These are phyloP conservation scores for Aspergillus baeticus DNA, from an alignment of 495 filamentous ascomycete species.

Conservation along the genomic window DNA sequence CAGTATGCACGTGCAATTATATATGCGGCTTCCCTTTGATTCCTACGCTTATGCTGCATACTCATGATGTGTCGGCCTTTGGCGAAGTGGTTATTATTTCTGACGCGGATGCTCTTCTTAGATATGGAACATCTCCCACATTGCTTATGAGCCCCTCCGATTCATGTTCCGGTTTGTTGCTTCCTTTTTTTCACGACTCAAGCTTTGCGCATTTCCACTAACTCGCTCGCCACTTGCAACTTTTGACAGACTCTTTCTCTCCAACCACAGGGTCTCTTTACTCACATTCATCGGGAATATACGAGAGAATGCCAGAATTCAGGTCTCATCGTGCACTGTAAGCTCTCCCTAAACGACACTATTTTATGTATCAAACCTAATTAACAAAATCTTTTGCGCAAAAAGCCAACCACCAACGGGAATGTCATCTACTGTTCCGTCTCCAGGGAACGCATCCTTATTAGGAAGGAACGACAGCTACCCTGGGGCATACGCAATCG, in stretches of 20 bases:
- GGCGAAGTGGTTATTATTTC: constrained; percentile 24
- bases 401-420: constrained; percentile 39
- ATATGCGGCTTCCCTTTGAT: constrained; percentile 8
- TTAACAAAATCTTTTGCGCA: constrained; percentile 13
- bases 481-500: constrained; percentile 33
- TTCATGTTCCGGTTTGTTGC: constrained; percentile 44
- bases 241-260: constrained; percentile 40
- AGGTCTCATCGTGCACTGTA: constrained; percentile 43
- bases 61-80: constrained; percentile 17
- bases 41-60: constrained; percentile 14
- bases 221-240: constrained; percentile 19
- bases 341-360: constrained; percentile 12
- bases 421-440: constrained; percentile 36
- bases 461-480: constrained; percentile 39
- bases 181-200: constrained; percentile 12
- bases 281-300: constrained; percentile 38
- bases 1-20: constrained; percentile 12
- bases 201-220: constrained; percentile 13
- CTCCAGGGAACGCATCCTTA: constrained; percentile 25
- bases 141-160: constrained; percentile 48
- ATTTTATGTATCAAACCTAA: constrained; percentile 12
- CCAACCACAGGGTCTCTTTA: constrained; percentile 37
- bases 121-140: constrained; percentile 40
- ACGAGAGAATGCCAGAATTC: constrained; percentile 44
- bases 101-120: constrained; percentile 25